Conservation (phyloP, 106 monocot genomes). For the Dendrobium officinale region DNA sequence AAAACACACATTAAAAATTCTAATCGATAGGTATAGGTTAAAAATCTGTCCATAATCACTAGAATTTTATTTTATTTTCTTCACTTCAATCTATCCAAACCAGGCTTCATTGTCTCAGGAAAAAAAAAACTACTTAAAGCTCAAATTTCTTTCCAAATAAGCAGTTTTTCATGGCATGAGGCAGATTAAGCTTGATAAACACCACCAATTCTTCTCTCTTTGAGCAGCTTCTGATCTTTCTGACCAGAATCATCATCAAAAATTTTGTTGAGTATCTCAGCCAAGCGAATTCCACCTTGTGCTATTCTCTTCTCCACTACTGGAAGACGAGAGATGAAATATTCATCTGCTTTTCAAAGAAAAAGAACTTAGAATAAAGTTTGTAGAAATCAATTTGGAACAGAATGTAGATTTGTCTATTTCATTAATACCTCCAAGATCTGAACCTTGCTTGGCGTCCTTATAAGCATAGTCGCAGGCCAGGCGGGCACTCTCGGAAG, state of each 20-base stretch:
- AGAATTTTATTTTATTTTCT: too few species aligned
- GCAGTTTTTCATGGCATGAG: too few species aligned
- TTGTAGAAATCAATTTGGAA: neutral
- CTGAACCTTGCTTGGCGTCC: conserved; percentile 12
- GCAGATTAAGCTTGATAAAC: too few species aligned
- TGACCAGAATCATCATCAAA: conserved; percentile 20
- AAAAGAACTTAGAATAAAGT: neutral
- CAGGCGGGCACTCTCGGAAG: conserved; percentile 11
- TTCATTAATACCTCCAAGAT: conserved; percentile 9
- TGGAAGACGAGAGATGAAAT: conserved; percentile 70
- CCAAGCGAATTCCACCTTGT: conserved; percentile 71
- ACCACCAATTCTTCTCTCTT: too few species aligned
- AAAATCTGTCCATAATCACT: too few species aligned
- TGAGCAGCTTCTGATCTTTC: too few species aligned
- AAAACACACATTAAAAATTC: too few species aligned
- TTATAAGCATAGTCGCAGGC: conserved; percentile 19
- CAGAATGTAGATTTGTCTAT: neutral
- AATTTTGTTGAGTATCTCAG: conserved; percentile 55
- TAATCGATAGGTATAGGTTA: too few species aligned
- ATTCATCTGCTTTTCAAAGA: conserved; percentile 48
- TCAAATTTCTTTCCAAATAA: too few species aligned
- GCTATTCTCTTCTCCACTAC: conserved; percentile 72
- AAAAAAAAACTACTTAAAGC: too few species aligned
- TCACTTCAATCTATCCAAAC: too few species aligned
- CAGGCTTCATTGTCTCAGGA: too few species aligned